Base-by-base conservation (phyloP, 2,329 filamentous ascomycete species). In the Colletotrichum liriopes region DNA sequence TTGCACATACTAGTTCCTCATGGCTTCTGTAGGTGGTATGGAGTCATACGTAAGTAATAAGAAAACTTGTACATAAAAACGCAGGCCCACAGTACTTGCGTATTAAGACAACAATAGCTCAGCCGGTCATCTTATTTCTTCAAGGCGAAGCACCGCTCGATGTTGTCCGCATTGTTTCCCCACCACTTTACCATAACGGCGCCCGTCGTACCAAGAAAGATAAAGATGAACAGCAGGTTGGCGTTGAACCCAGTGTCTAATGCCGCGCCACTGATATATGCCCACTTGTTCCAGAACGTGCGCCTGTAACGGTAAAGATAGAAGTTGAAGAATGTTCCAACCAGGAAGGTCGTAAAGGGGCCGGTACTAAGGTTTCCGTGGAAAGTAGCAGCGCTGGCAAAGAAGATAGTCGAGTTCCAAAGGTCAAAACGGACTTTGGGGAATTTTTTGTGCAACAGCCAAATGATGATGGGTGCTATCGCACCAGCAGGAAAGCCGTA, bases 401-500 rank as follows among this genome's bases (percentile, higher is more conserved):
- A 90, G 81, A 91, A 91, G 59, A 91, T 91, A 2, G 88, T 91
- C 18, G 87, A 86, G 76, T 91, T 92, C 85, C 86, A 89, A 26
- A 91, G 83, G 37, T 88, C 85, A 76, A 84, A 89, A 32, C 88
- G 88, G 14, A 84, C 82, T 2, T 81, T 82, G 0, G 89, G 89
- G 75, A 91, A 90, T 16, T 80, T 76, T 12, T 84, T 83, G 76
- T 91, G 87, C 12, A 91, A 82, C 0, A 81, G 68, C 76, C 85
- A 91, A 32, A 91, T 79, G 9, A 87, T 39, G 3, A 84, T 64
- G 0, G 88, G 88, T 0, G 82, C 80, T 12, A 80, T 60, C 2
- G 85, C 86, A 7, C 88, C 88, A 52, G 86, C 81, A 8, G 89
- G 80, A 77, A 89, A 90, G 7, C 86, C 87, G 65, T 86, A 89